phyloP scores from a whole-genome alignment of 2,329 filamentous ascomycete genomes.

The Pseudogymnoascus sp. region DNA sequence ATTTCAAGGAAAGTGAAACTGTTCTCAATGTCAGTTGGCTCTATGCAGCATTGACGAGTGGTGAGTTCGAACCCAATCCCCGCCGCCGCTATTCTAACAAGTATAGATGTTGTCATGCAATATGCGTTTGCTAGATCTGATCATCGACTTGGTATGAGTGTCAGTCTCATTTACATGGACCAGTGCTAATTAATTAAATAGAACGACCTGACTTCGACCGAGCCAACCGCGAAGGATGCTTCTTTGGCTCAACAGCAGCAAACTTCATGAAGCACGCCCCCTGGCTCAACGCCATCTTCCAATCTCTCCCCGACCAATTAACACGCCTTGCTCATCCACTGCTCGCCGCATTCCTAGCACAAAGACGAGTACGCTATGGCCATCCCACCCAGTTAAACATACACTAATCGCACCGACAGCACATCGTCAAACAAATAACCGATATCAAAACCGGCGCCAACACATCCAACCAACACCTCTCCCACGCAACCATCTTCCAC shows the following conservation, averaged over 20 bases:
- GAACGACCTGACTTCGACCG: slow-evolving; percentile 21
- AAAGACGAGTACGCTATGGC: background rate
- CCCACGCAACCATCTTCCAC: slow-evolving; percentile 1
- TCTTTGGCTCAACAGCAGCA: slow-evolving; percentile 13
- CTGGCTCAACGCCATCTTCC: slow-evolving; percentile 12
- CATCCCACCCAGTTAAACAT: background rate
- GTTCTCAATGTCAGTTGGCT: slow-evolving; percentile 18
- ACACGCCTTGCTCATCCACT: background rate
- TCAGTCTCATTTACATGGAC: too few relatives aligned
- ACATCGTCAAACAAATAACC: background rate
- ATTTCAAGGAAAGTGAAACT: slow-evolving; percentile 14
- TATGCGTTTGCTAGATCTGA: slow-evolving; percentile 25
- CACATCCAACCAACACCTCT: background rate
- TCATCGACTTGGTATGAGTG: slow-evolving; percentile 16
- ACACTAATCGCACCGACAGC: background rate
- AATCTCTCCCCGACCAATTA: background rate
- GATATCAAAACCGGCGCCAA: slow-evolving; percentile 6
- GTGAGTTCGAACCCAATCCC: background rate
- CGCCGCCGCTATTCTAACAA: background rate
- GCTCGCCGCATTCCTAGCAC: background rate
- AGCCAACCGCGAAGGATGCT: slow-evolving; percentile 17
- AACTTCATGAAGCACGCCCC: slow-evolving; percentile 21
- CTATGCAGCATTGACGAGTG: slow-evolving; percentile 17
- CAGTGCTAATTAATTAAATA: background rate
- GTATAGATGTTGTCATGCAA: slow-evolving; percentile 27